Evolutionary conservation across 2,329 filamentous ascomycete genomes (phyloP).

Genomic region (Didymella lethalis): DNA sequence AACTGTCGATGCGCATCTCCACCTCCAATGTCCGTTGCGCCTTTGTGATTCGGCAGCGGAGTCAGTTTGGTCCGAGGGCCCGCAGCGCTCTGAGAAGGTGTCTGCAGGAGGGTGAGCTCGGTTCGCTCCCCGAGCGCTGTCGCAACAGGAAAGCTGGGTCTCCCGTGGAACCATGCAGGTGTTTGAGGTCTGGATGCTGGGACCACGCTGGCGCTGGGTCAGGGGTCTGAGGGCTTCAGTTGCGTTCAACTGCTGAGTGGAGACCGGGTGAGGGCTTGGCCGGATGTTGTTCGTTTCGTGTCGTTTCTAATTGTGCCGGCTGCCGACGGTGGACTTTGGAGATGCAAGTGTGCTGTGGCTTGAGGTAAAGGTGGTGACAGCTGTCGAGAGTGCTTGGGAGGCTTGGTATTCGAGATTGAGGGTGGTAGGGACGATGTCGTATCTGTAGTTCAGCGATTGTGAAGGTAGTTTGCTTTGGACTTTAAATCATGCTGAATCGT

Average conservation of each 20-base stretch:
- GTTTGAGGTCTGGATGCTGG: conserved; percentile 12
- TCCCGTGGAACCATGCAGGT: conserved; percentile 8
- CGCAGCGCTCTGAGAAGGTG: not conserved
- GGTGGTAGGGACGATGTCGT: not conserved
- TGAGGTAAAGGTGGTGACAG: conserved; percentile 4
- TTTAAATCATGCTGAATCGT: not conserved
- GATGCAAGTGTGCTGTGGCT: conserved; percentile 7
- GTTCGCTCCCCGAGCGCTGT: not conserved
- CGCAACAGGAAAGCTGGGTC: conserved; percentile 2
- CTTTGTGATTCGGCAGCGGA: not conserved
- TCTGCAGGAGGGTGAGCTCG: too few species aligned
- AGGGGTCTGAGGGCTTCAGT: conserved; percentile 1
- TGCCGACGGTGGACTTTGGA: conserved; percentile 13
- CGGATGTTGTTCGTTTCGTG: conserved; percentile 14
- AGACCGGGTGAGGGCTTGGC: conserved; percentile 3
- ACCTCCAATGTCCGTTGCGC: not conserved
- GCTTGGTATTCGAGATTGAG: conserved; percentile 6
- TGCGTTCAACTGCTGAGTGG: not conserved
- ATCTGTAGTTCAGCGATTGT: not conserved
- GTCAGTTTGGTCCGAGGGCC: not conserved
- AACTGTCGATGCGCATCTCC: not conserved
- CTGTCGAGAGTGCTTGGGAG: conserved; percentile 14
- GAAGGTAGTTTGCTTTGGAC: not conserved
- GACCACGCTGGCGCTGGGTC: conserved; percentile 4
- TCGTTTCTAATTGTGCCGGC: conserved; percentile 14